Evolutionary conservation across 2,329 filamentous ascomycete genomes (phyloP), one percentile per base, ranked within the genome.

Genomic region (Talaromyces sp.): DNA sequence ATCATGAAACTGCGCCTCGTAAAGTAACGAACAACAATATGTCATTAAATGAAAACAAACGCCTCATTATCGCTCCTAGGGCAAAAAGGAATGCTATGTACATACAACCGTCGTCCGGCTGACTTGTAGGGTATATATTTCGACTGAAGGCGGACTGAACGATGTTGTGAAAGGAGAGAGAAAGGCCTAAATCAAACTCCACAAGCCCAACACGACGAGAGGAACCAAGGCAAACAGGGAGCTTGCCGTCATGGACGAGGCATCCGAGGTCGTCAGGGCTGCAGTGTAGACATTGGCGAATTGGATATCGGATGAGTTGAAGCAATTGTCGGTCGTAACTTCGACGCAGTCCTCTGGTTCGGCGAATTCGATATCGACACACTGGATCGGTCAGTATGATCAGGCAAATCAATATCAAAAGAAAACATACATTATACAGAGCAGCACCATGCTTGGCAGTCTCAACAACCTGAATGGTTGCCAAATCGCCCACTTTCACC

Each of bases 351-450:
- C 89, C 69, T 86, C 79, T 28, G 90, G 90, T 1, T 92, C 90
- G 55, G 89, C 91, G 69, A 98, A 96, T 54, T 89, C 94, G 70
- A 98, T 96, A 72, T 98, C 94, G 68, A 96, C 93, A 73, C 95
- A 98, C 92, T 96, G 10, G 53, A 53, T 40, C n/a, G 18, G 34
- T 60, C 27, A 60, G 51, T 31, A 33, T 8, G 16, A 47, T 47
- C 8, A 47, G 7, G 44, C 7, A 27, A 10, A 47, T 7, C 31
- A 28, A 23, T 10, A 33, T n/a, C 54, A 53, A 23, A 52, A 56
- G 18, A 36, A 18, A 54, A 79, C 88, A 68, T 81, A 93, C 90
- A 64, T 90, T 92, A 72, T 89, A 96, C 44, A 97, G 76, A 5
- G 90, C 83, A 1, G 91, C 93, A 3, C 93, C 93, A 71, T 96